Conservation (phyloP, 1,284 basidiomycete genomes). For the Coniferiporia sulphurascens region DNA sequence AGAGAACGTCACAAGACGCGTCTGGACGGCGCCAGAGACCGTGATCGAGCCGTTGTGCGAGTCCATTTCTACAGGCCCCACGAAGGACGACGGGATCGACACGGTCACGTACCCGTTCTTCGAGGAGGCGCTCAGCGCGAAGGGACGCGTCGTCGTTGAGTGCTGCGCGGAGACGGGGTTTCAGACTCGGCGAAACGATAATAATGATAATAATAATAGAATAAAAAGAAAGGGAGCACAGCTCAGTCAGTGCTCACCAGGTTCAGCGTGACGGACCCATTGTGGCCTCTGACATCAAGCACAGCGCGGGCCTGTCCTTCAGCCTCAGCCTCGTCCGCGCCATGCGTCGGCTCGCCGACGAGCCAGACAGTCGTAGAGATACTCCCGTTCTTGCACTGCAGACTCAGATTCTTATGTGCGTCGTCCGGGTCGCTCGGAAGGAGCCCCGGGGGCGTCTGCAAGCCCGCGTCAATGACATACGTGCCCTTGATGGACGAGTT, state of each 20-base stretch:
- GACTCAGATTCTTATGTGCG: conserved; percentile 2
- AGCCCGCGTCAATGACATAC: conserved; percentile 15
- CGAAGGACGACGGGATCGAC: conserved; percentile 8
- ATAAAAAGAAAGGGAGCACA: too few relatives aligned
- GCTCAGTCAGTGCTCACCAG: too few relatives aligned
- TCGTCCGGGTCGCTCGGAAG: neutral
- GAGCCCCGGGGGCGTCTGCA: conserved; percentile 9
- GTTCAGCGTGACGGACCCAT: neutral
- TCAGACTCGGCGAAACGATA: too few relatives aligned
- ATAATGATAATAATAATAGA: too few relatives aligned
- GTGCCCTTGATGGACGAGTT: conserved; percentile 9
- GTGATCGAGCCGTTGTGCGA: neutral
- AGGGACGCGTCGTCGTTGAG: neutral
- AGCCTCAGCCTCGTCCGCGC: too few relatives aligned
- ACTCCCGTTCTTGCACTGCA: neutral
- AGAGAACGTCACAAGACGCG: conserved; percentile 2
- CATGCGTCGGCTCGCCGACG: neutral
- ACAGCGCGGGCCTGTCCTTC: neutral
- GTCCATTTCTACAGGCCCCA: conserved; percentile 4
- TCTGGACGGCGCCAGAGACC: neutral
- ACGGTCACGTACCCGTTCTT: conserved; percentile 2
- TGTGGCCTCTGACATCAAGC: neutral
- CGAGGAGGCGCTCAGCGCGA: neutral
- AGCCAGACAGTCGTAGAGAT: neutral
- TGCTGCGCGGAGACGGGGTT: neutral